phyloP scores from a whole-genome alignment of 345 rosid species.

The Bretschneidera sinensis region DNA sequence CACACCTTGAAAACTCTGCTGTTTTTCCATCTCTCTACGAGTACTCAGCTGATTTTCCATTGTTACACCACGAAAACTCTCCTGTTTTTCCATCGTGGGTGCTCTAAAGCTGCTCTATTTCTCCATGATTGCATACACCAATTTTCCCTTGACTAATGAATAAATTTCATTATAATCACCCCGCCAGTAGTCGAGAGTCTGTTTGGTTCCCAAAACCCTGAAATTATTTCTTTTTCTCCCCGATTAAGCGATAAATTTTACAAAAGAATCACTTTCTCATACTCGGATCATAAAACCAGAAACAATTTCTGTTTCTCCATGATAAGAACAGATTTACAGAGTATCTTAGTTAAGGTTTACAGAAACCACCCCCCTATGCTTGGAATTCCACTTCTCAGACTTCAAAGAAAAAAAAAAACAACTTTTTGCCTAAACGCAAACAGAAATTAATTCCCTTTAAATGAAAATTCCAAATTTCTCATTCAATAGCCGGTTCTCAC shows the following conservation, averaged over 20 bases:
- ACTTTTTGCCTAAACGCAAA: neutral
- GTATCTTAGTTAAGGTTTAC: neutral
- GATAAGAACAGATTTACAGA: conserved; percentile 1
- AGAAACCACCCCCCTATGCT: neutral
- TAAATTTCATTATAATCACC: neutral
- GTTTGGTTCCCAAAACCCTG: conserved; percentile 16
- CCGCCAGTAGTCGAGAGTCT: neutral
- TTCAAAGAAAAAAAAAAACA: no score
- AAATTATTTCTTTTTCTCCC: no score
- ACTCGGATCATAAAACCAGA: no score
- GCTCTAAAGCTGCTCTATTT: conserved; percentile 23
- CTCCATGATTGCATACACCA: conserved; percentile 27
- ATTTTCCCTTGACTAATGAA: neutral
- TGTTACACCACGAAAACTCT: conserved; percentile 27
- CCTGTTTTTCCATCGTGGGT: conserved; percentile 39
- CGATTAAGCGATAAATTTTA: no score
- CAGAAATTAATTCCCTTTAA: neutral
- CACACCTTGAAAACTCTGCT: conserved; percentile 34
- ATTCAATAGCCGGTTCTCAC: neutral
- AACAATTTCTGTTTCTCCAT: conserved; percentile 1
- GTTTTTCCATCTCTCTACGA: conserved; percentile 39
- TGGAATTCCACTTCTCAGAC: neutral
- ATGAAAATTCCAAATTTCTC: conserved; percentile 2
- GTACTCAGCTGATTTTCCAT: conserved; percentile 38
- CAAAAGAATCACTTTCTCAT: no score